Evolutionary conservation across 2,329 filamentous ascomycete genomes (phyloP).

Genomic region (Epichloe typhina): DNA sequence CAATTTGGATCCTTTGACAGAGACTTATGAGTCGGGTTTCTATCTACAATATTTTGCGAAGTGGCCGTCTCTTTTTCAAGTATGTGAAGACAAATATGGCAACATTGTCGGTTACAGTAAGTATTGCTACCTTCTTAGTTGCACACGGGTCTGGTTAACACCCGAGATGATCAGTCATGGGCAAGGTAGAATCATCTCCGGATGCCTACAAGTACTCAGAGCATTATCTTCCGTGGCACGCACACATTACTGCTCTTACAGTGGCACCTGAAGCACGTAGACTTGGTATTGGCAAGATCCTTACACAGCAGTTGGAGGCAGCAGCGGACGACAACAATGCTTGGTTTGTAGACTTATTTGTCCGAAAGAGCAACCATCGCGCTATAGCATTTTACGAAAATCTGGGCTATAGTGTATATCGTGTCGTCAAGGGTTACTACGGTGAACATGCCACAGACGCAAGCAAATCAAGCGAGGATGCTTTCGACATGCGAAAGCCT

Average conservation of each 20-base stretch:
- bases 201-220: constrained; percentile 59
- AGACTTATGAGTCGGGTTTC: constrained; percentile 92
- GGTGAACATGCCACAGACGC: constrained; percentile 64
- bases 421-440: constrained; percentile 85
- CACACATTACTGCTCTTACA: constrained; percentile 91
- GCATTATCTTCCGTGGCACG: constrained; percentile 98
- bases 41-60: constrained; percentile 92
- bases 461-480: constrained; percentile 60
- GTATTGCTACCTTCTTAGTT: constrained; percentile 14
- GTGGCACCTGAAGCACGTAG: constrained; percentile 78
- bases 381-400: constrained; percentile 82
- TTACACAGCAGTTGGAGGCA: constrained; percentile 71
- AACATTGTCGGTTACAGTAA: constrained; percentile 89
- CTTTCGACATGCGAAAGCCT: constrained; percentile 93
- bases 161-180: constrained; percentile 60
- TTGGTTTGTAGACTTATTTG: constrained; percentile 95
- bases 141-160: constrained; percentile 13
- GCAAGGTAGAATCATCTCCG: constrained; percentile 84
- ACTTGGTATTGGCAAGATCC: constrained; percentile 71
- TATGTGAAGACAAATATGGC: constrained; percentile 75
- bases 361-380: constrained; percentile 73
- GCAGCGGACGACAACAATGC: constrained; percentile 69
- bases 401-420: constrained; percentile 85
- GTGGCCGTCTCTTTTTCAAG: constrained; percentile 91
- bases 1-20: constrained; percentile 92